Evolutionary conservation across 257 asterid species (phyloP), one percentile per base, ranked within the genome.

Genomic region (Coffea eugenioides): DNA sequence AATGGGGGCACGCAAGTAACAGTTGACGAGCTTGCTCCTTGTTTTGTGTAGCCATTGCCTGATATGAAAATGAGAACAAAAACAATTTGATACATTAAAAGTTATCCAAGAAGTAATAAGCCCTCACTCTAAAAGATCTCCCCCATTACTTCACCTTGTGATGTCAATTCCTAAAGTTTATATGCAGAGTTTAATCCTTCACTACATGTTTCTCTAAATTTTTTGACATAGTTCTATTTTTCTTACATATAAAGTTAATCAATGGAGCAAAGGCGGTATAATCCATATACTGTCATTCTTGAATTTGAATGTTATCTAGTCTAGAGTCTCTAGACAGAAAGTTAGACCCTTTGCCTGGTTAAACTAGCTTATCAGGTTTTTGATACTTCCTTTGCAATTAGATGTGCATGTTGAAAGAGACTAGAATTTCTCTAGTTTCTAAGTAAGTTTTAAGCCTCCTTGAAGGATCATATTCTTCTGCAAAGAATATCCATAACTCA

Each of bases 1-100:
- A 85, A 81, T 86, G 88, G 21, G 99, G 97, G 77, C 84, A 74
- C 81, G 93, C 86, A 48, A 90, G 89, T 85, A 95, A 86, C 66
- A 93, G 84, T 76, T 90, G 88, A 27, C 90, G 93, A 62, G 94
- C 91, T 85, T 90, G 92, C 81, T 93, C 99, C 88, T 93, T 92
- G 83, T 92, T 88, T 82, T 88, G 93, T 49, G 93, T 91, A 78
- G 97, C 94, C 90, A 95, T 80, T 81, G 87, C 90, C 98, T 95
- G 93, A 45, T 85, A 87, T 67, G 77, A 45, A 56, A 77, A 7
- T 20, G 23, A 71, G 15, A 31, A 56, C 21, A 51, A 57, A 71
- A 66, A 73, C 80, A 71, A 82, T 71, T 68, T 70, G 77, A 85
- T 11, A 80, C 74, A 75, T 64, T 16, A 36, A 10, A 65, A 72